Evolutionary conservation across 768 basidiomycete genomes (phyloP).

Genomic region (Rhodotorula babjevae): DNA sequence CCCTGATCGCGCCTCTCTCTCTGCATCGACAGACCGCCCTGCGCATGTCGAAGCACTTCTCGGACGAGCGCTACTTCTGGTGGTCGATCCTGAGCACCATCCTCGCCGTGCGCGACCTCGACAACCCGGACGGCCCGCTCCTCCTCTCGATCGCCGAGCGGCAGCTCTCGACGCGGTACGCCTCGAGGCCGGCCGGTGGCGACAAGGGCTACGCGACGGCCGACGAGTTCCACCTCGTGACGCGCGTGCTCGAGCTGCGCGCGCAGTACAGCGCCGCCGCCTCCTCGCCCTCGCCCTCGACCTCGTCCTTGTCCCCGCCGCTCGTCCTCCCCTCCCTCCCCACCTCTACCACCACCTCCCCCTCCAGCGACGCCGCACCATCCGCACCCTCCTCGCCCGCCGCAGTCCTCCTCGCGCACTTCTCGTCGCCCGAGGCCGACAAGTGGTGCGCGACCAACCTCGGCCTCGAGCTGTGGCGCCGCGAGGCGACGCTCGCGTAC

Average conservation of each 20-base stretch:
- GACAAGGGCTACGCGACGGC: conserved; percentile 16
- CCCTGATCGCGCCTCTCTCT: not conserved
- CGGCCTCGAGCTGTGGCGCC: conserved; percentile 38
- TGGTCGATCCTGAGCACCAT: conserved; percentile 34
- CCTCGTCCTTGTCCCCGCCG: not conserved
- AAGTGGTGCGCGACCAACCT: conserved; percentile 30
- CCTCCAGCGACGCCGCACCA: no score
- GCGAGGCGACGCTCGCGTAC: conserved; percentile 30
- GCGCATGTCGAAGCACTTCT: conserved; percentile 23
- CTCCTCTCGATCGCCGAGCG: conserved; percentile 36
- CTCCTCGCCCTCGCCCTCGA: not conserved
- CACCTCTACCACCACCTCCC: not conserved
- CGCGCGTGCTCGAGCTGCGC: conserved; percentile 33
- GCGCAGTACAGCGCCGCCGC: conserved; percentile 8
- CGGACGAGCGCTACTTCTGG: conserved; percentile 25
- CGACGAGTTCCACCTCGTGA: conserved; percentile 33
- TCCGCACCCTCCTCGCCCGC: not conserved
- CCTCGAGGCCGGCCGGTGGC: not conserved
- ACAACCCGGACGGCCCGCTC: conserved; percentile 7
- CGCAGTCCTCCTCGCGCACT: conserved; percentile 18
- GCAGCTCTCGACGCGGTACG: conserved; percentile 17
- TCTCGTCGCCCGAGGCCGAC: conserved; percentile 19
- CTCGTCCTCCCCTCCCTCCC: conserved; percentile 21
- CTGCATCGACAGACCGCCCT: conserved; percentile 20
- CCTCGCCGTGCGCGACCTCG: conserved; percentile 17